phyloP scores from a whole-genome alignment of 75 land plant species.

The Cunninghamia lanceolata region DNA sequence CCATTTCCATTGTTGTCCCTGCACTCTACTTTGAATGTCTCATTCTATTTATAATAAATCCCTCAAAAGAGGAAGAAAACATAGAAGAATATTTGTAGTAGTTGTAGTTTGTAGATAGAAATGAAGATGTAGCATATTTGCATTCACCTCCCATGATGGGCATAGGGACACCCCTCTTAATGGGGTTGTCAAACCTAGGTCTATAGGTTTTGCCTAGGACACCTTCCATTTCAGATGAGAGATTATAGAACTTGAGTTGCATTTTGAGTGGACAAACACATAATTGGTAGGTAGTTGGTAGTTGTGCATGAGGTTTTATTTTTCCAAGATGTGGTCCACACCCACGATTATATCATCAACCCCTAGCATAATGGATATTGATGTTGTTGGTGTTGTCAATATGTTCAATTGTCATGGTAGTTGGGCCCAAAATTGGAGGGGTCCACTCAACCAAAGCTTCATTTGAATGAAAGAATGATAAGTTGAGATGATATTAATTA shows the following conservation, averaged over 20 bases:
- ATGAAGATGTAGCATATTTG: conserved; percentile 41
- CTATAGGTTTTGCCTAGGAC: conserved; percentile 53
- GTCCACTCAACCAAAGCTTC: not conserved
- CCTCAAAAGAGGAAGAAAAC: not conserved
- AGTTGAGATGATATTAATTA: not conserved
- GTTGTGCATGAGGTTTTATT: conserved; percentile 38
- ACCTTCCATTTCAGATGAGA: conserved; percentile 45
- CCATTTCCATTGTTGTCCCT: not conserved
- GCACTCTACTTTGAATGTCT: conserved; percentile 24
- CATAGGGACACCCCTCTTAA: conserved; percentile 57
- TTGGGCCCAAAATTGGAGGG: not conserved
- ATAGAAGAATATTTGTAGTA: not conserved
- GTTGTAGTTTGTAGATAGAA: conserved; percentile 39
- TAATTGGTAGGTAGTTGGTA: conserved; percentile 34
- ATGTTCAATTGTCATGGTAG: conserved; percentile 10
- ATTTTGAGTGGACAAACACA: conserved; percentile 39
- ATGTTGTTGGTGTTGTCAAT: conserved; percentile 25
- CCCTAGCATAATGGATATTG: conserved; percentile 12
- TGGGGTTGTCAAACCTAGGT: conserved; percentile 48
- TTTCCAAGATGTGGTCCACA: conserved; percentile 47
- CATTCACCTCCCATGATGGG: conserved; percentile 64
- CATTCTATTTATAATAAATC: not conserved
- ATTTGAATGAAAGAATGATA: conserved; percentile 27
- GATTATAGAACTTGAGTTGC: conserved; percentile 33
- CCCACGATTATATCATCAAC: conserved; percentile 29